Conservation (phyloP, 176 grass and related monocot species). For the Phoenix roebelenii region DNA sequence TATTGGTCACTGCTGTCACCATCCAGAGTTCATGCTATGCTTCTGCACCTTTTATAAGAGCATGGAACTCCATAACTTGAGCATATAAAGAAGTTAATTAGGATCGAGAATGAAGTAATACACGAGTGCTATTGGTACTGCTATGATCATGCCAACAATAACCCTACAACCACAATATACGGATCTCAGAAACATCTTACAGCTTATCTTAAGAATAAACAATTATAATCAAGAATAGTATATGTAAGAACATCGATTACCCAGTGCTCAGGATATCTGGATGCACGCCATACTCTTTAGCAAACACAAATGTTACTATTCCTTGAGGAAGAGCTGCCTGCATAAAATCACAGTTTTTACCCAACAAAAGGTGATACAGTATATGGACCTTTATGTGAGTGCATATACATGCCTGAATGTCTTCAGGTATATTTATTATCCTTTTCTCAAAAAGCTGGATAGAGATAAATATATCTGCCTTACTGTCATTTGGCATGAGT, state of each 20-base stretch:
- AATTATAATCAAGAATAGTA: conserved; percentile 1
- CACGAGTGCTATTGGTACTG: conserved; percentile 60
- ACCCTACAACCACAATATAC: conserved; percentile 30
- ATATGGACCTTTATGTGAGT: too few species aligned
- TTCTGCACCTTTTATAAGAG: too few species aligned
- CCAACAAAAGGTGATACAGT: too few species aligned
- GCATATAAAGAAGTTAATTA: conserved; percentile 6
- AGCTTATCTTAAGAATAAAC: conserved; percentile 4
- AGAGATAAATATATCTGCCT: too few species aligned
- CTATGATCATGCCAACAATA: conserved; percentile 75
- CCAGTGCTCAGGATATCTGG: conserved; percentile 74
- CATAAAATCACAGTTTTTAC: neutral
- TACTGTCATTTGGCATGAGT: too few species aligned
- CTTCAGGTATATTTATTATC: too few species aligned
- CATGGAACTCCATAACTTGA: too few species aligned
- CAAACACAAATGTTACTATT: conserved; percentile 85
- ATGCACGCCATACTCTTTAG: conserved; percentile 74
- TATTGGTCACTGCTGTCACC: too few species aligned
- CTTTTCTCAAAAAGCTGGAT: too few species aligned
- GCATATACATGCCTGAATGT: too few species aligned
- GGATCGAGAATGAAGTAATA: conserved; percentile 62
- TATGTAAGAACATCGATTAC: conserved; percentile 31
- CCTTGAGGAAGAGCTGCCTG: conserved; percentile 95
- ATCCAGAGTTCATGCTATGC: too few species aligned
- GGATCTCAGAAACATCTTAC: neutral